Evolutionary conservation across 208 protist genomes (phyloP), one percentile per base, ranked within the genome.

Genomic region (Crithidia bombi): DNA sequence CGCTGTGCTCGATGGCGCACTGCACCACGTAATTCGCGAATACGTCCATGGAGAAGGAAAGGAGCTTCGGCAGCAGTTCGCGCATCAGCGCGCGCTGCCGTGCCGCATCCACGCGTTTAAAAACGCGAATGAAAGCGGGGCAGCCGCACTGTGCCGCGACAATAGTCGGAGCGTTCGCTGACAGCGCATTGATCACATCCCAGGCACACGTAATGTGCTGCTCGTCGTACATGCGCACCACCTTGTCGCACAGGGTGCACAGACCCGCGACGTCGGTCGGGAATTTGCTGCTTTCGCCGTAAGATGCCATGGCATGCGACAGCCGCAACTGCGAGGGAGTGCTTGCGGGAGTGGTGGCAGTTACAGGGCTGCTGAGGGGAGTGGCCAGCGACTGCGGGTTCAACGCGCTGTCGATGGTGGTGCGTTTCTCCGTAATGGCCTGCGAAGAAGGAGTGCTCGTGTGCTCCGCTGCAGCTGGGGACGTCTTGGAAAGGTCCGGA

Each of bases 21-120:
- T 97, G 92, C 74, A 94, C 89, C 32, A 93, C 81, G 74, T 96
- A 97, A 79, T 97, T 97, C 23, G 90, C 92, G 65, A 85, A 94
- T 2, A 82, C 82, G 57, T 95, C 89, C 23, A 90, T 59, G 38
- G 87, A 83, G 17, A 95, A 66, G 35, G 86, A 61, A 2, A 75
- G 46, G 47, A 96, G 72, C 65, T 77, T 65, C 1, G 86, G 87
- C 49, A 94, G 52, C 32, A 94, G 73, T n/a, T 68, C 65, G 12
- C 65, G 41, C 65, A 94, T 78, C 30, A 94, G 65, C 50, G 76
- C 55, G n/a, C 64, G 30, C 80, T 92, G 81, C 65, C 83, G 75
- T 56, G n/a, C 65, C 32, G 52, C 61, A 28, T 75, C 68, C 75
- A 87, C 92, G 17, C 71, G 73, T 65, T 94, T 84, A 56, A 82